Conservation (phyloP, 2,329 filamentous ascomycete genomes). For the Mariannaea elegans region DNA sequence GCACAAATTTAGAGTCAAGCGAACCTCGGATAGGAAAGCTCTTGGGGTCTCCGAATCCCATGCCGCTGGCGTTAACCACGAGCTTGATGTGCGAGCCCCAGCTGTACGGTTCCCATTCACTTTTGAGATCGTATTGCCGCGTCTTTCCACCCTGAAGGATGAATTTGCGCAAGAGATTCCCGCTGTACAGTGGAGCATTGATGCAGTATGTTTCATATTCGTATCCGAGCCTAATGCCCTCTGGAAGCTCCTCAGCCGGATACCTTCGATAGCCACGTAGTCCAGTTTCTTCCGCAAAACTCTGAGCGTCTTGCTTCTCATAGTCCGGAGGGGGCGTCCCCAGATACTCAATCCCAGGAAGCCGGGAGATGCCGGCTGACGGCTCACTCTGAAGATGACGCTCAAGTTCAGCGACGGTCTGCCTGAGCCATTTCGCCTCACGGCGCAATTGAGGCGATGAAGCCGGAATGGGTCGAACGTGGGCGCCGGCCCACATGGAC, state of each 20-base stretch:
- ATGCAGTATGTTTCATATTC: conserved; percentile 65
- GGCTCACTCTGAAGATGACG: conserved; percentile 36
- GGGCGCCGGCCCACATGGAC: conserved; percentile 66
- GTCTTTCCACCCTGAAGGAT: conserved; percentile 43
- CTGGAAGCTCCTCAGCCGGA: conserved; percentile 48
- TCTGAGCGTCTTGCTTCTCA: conserved; percentile 36
- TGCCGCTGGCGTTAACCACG: conserved; percentile 47
- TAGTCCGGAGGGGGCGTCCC: conserved; percentile 55
- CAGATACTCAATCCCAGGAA: conserved; percentile 61
- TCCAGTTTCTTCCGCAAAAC: conserved; percentile 42
- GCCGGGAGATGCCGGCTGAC: conserved; percentile 56
- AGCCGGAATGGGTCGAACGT: conserved; percentile 60
- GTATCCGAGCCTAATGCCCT: conserved; percentile 55
- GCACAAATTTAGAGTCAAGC: background rate
- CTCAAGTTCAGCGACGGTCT: conserved; percentile 38
- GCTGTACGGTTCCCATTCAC: conserved; percentile 45
- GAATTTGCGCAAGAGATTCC: conserved; percentile 44
- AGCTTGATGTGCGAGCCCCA: conserved; percentile 34
- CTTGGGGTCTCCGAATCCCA: conserved; percentile 44
- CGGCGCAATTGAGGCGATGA: conserved; percentile 43
- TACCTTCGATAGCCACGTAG: conserved; percentile 43
- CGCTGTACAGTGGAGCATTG: conserved; percentile 63
- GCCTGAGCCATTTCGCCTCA: conserved; percentile 45
- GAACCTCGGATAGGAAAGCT: conserved; percentile 47
- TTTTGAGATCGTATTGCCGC: conserved; percentile 38